Evolutionary conservation across 2,329 filamentous ascomycete species (phyloP), one percentile per base, ranked within the genome.

Genomic region (Neopestalotiopsis clavispora): DNA sequence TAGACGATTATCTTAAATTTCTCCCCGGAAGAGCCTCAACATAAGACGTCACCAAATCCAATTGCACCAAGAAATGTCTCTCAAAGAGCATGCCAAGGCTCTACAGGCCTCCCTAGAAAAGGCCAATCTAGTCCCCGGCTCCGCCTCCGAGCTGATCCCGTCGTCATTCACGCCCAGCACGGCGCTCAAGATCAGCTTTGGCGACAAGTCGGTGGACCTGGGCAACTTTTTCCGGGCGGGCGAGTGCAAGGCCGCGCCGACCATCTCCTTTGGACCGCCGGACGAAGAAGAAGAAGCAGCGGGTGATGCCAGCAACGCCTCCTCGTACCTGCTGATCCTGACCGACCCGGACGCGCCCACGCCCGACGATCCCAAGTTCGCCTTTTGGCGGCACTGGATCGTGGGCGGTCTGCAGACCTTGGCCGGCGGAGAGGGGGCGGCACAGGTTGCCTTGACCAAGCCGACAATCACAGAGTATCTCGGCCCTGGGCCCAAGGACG

Each of bases 331-430:
- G 45, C 77, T 87, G 65, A 77, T 88, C 71, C 78, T 88, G 56
- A 79, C 87, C 28, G 86, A 88, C 67, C 85, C 86, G 0, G 86
- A 88, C 69, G 86, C 86, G 23, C 86, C 86, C 0, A 87, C 85
- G 0, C 86, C 86, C 0, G 84, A 85, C 45, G 84, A 88, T 65
- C 85, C 84, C 5, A 87, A 85, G 72, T 87, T 86, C 72, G 83
- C 85, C 0, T 87, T 85, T 72, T 88, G 85, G 85, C 79, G 86
- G 23, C 86, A 88, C 72, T 88, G 84, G 84, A 80, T 88, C 32
- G 74, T 87, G 0, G 75, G 80, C 4, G 82, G 83, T 0, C 60
- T 85, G 65, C 78, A 78, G 67, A 79, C 82, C 1, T 52, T 75
- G 58, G 68, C 71, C 32, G 72, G 68, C 1, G 72, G 71, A 0